Base-by-base conservation (phyloP, 2,329 filamentous ascomycete genomes). In the Monosporascus sp. region DNA sequence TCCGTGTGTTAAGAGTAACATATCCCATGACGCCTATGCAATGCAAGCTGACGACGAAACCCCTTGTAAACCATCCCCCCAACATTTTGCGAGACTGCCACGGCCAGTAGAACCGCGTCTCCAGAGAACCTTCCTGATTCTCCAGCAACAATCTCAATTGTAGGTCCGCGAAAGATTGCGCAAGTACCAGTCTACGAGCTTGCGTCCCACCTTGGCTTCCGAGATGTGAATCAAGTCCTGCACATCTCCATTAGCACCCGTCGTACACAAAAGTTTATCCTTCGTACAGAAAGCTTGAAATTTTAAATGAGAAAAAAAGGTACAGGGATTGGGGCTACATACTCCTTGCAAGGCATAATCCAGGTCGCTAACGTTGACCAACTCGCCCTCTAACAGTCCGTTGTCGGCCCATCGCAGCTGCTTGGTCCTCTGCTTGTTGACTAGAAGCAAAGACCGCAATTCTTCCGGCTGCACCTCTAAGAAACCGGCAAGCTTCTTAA, bases 111-210 rank as follows among this genome's bases (percentile, higher is more conserved):
- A 46, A 22, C 22, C n/a, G 43, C 5, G 7, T 17, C 43, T 26
- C 26, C n/a, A 46, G 24, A 45, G 43, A 11, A 46, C 43, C 22
- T 46, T 49, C 51, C 38, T 43, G 49, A 50, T 53, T 41, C 45
- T 35, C 38, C 44, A 41, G 27, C 51, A 20, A 31, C 9, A 20
- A 35, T 17, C 57, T 70, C 67, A 77, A 58, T 88, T 96, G 79
- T 99, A 99, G 55, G 92, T 95, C 72, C 94, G 87, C 56, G 92
- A 89, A 68, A 99, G 80, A 80, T 99, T 99, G 70, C 94, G 87
- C 70, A 99, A 84, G 74, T 99, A 99, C 94, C 94, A 99, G 76
- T 99, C 94, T 61, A 99, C 93, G 68, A 99, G 79, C 78, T 94
- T 95, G 66, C 94, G 85, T 69, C 94, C 94, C 56, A 97, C 91